Evolutionary conservation across 23 red algal genomes (phyloP).

Genomic region (Agarophyton chilense): DNA sequence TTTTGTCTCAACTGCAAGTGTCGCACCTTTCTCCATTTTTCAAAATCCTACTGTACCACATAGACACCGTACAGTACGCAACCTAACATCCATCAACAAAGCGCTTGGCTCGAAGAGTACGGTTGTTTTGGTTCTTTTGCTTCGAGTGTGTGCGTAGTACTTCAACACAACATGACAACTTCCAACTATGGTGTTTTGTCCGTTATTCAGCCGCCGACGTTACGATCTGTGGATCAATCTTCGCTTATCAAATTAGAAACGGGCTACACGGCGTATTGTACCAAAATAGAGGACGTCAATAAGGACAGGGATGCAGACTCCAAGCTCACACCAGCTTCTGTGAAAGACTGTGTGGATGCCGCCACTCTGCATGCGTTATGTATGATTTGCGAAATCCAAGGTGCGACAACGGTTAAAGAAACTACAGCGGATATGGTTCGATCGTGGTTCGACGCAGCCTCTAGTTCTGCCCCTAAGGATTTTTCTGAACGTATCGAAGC

Average conservation of each 20-base stretch:
- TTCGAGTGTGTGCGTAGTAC: neutral
- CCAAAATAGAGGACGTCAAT: neutral
- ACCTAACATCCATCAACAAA: neutral
- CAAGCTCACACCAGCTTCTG: neutral
- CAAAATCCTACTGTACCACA: no score
- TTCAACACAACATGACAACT: neutral
- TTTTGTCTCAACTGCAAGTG: no score
- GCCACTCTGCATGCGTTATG: constrained; percentile 1
- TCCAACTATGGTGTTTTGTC: neutral
- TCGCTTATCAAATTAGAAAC: constrained; percentile 18
- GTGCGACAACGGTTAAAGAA: neutral
- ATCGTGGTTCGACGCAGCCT: constrained; percentile 17
- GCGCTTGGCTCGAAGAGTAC: neutral
- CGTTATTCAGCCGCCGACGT: neutral
- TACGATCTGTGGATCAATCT: neutral
- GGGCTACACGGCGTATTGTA: neutral
- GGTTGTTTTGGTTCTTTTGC: no score
- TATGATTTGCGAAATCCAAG: constrained; percentile 22
- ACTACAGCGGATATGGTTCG: constrained; percentile 9
- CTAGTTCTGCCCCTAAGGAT: constrained; percentile 1
- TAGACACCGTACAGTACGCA: no score
- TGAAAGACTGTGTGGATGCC: constrained; percentile 7
- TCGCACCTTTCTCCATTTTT: no score
- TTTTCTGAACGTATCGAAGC: constrained; percentile 31
- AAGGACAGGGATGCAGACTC: neutral